A percentile compares a stretch with the other conserved stretches of the same genome.
phyloP scores from a whole-genome alignment of 140 eudicot genomes.

The Stevia rebaudiana region DNA sequence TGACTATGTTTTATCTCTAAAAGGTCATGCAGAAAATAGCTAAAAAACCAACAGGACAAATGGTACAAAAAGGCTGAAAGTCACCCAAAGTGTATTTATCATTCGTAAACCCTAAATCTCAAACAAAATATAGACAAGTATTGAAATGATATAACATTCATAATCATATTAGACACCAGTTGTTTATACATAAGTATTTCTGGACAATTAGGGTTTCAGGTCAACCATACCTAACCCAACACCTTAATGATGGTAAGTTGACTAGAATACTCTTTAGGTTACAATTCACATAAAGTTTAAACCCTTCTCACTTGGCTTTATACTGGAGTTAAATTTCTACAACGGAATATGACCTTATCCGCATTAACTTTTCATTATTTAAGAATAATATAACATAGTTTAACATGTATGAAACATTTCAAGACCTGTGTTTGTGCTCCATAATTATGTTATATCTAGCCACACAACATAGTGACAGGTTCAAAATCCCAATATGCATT shows the following conservation, averaged over 20 bases:
- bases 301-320: not conserved
- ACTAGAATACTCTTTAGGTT: not conserved
- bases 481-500: not conserved
- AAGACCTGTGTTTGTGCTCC: constrained; percentile 9
- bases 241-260: not conserved
- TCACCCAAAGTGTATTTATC: not conserved
- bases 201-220: not conserved
- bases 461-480: not conserved
- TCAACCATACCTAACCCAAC: not conserved
- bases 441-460: not conserved
- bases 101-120: not conserved
- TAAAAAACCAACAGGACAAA: not conserved
- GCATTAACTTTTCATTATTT: not conserved
- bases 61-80: not conserved
- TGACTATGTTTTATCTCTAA: not conserved
- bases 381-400: not conserved
- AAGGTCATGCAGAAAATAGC: not conserved
- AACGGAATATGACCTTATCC: constrained; percentile 4
- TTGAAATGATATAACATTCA: not conserved
- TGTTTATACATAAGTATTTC: not conserved
- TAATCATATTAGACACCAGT: not conserved
- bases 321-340: not conserved
- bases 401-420: constrained; percentile 10
- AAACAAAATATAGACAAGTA: not conserved
- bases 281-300: not conserved